Evolutionary conservation across 305 asterid species (phyloP), one percentile per base, ranked within the genome.

Genomic region (Plantago coronopus): DNA sequence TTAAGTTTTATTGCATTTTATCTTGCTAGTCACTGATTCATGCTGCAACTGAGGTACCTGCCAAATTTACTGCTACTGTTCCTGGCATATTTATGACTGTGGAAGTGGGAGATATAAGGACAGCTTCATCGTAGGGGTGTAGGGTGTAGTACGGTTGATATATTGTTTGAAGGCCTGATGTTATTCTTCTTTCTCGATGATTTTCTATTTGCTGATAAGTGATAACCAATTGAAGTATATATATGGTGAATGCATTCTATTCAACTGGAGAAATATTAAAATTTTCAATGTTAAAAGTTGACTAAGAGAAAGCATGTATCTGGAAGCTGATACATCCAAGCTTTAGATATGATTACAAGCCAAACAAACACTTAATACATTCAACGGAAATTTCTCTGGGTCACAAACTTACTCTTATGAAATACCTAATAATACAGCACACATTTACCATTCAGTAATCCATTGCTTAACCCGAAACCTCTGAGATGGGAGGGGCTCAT

Each of bases 401-500:
- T 68, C 67, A 63, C 42, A 34, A 34, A 34, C 42, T 5, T 10
- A 34, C 42, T 34, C 42, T 2, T 57, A 56, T 34, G 61, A 38
- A 53, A 59, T 48, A 49, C 50, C 51, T 49, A 64, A 42, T 54
- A 53, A 25, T 46, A 42, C 58, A 55, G 63, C 59, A 66, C 63
- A 43, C 43, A 66, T 63, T 59, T 61, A 49, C 62, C 61, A 62
- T 47, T 54, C 63, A 48, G 57, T 67, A 69, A 53, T 64, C 50
- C 59, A 66, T 65, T 68, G n/a, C 56, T 68, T 73, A 70, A 57
- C 65, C 49, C 51, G 50, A 70, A 64, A 73, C 65, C 81, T 71
- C 72, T 60, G 64, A 54, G 65, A 66, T 75, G 67, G 81, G 79
- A 75, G 73, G 60, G 62, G 65, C 74, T 70, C 72, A 68, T 67